Percentiles rank a stretch among this genome's conserved stretches.
Conservation (phyloP, 2,329 filamentous ascomycete species). For the Hypocreales sp. region DNA sequence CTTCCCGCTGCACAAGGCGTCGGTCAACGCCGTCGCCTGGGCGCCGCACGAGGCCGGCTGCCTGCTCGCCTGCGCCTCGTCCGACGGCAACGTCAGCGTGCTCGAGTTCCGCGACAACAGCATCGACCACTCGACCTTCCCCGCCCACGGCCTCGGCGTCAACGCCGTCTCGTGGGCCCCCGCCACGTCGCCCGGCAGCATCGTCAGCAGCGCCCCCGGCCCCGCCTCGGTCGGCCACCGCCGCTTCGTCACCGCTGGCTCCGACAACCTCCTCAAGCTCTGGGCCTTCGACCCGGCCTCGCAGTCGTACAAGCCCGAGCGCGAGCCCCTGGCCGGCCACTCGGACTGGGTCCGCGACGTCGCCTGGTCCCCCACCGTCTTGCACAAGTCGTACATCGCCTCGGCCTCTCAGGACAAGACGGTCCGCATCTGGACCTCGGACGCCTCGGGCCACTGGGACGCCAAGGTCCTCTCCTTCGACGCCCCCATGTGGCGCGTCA, state of each 20-base stretch:
- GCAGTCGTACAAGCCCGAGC: slow-evolving; percentile 45
- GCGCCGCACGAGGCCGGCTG: slow-evolving; percentile 94
- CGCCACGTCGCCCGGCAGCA: slow-evolving; percentile 65
- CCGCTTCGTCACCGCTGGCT: slow-evolving; percentile 87
- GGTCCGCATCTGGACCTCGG: slow-evolving; percentile 88
- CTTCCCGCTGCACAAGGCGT: slow-evolving; percentile 85
- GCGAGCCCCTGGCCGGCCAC: slow-evolving; percentile 60
- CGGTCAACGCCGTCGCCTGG: slow-evolving; percentile 94
- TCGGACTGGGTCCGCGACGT: slow-evolving; percentile 96
- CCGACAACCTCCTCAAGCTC: slow-evolving; percentile 85
- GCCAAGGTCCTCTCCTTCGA: slow-evolving; percentile 80
- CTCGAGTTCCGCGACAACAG: slow-evolving; percentile 95
- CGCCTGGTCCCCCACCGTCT: slow-evolving; percentile 86
- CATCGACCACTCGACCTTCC: slow-evolving; percentile 81
- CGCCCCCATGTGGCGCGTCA: slow-evolving; percentile 83
- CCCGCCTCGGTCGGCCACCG: slow-evolving; percentile 48
- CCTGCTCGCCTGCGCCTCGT: slow-evolving; percentile 84
- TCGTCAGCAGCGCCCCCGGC: slow-evolving; percentile 56
- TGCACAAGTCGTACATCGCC: slow-evolving; percentile 94
- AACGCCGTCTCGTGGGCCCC: slow-evolving; percentile 96
- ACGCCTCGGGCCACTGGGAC: slow-evolving; percentile 56
- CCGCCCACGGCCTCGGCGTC: slow-evolving; percentile 83
- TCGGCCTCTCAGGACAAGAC: slow-evolving; percentile 94
- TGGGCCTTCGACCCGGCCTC: slow-evolving; percentile 65
- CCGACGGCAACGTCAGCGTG: slow-evolving; percentile 83